Evolutionary conservation across 1,284 basidiomycete genomes (phyloP), one percentile per base, ranked within the genome.

Genomic region (Ceratobasidium papillatum): DNA sequence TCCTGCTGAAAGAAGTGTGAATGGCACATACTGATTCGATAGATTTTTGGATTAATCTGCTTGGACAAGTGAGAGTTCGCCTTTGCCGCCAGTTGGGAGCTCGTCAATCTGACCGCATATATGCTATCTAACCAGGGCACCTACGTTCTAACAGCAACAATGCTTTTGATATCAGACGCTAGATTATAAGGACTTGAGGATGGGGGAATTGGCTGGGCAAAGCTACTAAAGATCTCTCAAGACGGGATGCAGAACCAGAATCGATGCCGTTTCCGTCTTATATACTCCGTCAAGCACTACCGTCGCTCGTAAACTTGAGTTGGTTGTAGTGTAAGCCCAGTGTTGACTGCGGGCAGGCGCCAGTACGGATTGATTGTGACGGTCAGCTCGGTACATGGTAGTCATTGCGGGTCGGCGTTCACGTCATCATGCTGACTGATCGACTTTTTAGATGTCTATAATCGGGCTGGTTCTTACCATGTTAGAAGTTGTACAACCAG

Each of bases 121-220:
- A n/a, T 4, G 7, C 54, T 17, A 72, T 27, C 19, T 22, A 17
- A 5, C 3, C 1, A 12, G 25, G 3, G 36, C 43, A 49, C 54
- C 47, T 56, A 74, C 52, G 62, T 66, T 32, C 76, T 75, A 62
- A 77, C 45, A 36, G 76, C 49, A 45, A 77, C 72, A 22, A 77
- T 72, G 66, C 76, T 75, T 32, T 71, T 74, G 38, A 69, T 71
- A 30, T 30, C 22, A 19, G 58, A 25, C 73, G 69, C 71, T 34
- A 52, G 62, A 41, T 45, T 43, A 38, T 41, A 56, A 30, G 47
- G 34, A 30, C n/a, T 9, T 47, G 34, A 30, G 27, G 45, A 56
- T 41, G 36, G 38, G 22, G 9, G 7, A 62, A 14, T 41, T 41
- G 38, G n/a, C n/a, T n/a, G n/a, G n/a, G n/a, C n/a, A n/a, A n/a